Evolutionary conservation across 805 yeast genomes (phyloP), one percentile per base, ranked within the genome.

Genomic region (Danielia reshetovae): DNA sequence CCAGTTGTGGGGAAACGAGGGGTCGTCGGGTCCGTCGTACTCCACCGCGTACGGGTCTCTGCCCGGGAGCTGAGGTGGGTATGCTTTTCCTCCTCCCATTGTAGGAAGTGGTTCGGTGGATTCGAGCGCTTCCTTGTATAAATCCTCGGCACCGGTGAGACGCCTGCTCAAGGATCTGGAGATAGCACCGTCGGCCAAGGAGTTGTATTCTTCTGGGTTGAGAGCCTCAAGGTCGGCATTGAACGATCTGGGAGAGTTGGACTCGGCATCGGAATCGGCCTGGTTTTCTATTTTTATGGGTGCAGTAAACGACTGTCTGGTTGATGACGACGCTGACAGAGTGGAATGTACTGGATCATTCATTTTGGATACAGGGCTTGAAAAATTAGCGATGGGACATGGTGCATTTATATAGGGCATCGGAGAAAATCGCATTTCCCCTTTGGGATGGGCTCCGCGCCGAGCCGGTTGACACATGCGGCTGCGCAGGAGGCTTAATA

Each of bases 1-100:
- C 90, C 89, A 86, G 54, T 88, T 87, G 52, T 79, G 80, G 0
- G 96, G 95, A 55, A 80, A 86, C 7, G 60, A 38, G 1, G 95
- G 95, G 53, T 88, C 96, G 30, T 78, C 67, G 1, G 81, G 80
- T 0, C 95, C 95, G 52, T 83, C 83, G 51, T 70, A 86, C 3
- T 80, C 71, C 6, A 87, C 95, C 8, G 75, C 68, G 53, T 79
- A 87, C 1, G 63, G 64, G 15, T 65, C 73, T 29, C 68, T 59
- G 30, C 72, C 72, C 0, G 83, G 82, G 32, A 81, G 65, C 17
- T 64, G 35, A 7, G 85, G 79, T 5, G 90, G 90, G 46, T 64
- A 80, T 4, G 65, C 70, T 54, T 81, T 72, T 21, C 69, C 77
- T 7, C 74, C 78, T 27, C 93, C 93, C 88, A 84, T 83, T 4